Evolutionary conservation across 305 asterid genomes (phyloP).

Genomic region (Fraxinus paxiana): DNA sequence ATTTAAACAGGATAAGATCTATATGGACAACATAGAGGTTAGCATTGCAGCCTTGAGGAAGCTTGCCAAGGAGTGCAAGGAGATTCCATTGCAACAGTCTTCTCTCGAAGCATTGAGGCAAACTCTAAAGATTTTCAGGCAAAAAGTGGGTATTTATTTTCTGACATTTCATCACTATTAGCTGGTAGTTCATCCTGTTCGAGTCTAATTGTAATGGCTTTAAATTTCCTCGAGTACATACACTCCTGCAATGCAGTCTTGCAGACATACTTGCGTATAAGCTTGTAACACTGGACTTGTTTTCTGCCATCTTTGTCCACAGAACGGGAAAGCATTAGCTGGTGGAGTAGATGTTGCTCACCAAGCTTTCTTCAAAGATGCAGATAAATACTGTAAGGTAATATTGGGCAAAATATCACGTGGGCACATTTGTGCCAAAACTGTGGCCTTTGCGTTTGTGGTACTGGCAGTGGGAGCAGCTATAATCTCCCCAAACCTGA

Average conservation of each 20-base stretch:
- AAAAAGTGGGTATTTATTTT: conserved; percentile 25
- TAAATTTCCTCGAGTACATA: background rate
- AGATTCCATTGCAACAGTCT: conserved; percentile 29
- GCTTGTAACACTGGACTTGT: background rate
- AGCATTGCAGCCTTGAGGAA: conserved; percentile 32
- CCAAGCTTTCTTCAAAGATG: conserved; percentile 28
- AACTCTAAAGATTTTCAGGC: conserved; percentile 32
- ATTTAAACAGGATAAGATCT: conserved; percentile 31
- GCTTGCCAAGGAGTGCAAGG: conserved; percentile 28
- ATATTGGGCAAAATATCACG: conserved; percentile 27
- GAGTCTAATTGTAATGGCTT: background rate
- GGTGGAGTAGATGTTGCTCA: conserved; percentile 27
- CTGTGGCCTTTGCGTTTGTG: conserved; percentile 18
- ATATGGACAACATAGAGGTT: conserved; percentile 33
- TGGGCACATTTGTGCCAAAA: conserved; percentile 31
- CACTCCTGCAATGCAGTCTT: background rate
- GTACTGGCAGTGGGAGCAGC: conserved; percentile 30
- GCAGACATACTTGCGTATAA: background rate
- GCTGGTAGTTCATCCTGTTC: background rate
- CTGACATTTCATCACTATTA: background rate
- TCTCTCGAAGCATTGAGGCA: conserved; percentile 26
- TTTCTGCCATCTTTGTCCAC: background rate
- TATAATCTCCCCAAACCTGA: conserved; percentile 12
- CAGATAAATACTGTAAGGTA: conserved; percentile 31
- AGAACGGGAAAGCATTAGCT: conserved; percentile 35